Evolutionary conservation across 352 stramenopile genomes (phyloP), one percentile per base, ranked within the genome.

Genomic region (Peronospora belbahrii): DNA sequence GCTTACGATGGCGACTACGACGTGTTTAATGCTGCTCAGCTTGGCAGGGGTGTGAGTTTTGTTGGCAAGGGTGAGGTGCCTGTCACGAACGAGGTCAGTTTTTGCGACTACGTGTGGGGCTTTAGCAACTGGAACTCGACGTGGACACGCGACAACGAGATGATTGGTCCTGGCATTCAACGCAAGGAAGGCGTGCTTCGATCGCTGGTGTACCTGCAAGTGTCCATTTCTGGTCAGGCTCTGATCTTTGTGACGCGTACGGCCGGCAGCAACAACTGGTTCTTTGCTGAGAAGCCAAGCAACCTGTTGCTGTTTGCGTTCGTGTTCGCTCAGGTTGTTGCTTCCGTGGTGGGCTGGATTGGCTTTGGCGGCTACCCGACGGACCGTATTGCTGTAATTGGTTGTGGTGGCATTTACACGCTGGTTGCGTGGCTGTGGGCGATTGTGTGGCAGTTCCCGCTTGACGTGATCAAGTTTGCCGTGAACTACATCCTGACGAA

Each of bases 211-310:
- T 86, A 86, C 58, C 65, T 70, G 50, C 74, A 86, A 44, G 74
- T 86, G 52, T 84, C 71, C 10, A 84, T 86, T 45, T 86, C 74
- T 7, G 74, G 74, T 17, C 74, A 86, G 56, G 74, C 74, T 38
- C 40, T 86, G 46, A 86, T 86, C 46, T 86, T 86, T 52, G 70
- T 86, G 19, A 86, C 74, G 24, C 74, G 74, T 60, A 84, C 74
- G 9, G 71, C 70, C 27, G 74, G 74, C 37, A 73, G 66, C 56
- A 86, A 86, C 72, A 83, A 74, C 48, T 86, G 74, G 74, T 86
- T 75, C 56, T 84, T 86, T 50, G 57, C 64, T 18, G 72, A 84
- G 48, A 74, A 74, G 50, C 74, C 74, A n/a, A 72, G 53, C 46
- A 81, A 74, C 52, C 45, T 86, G 22, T 33, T 86, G 49, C 43